Evolutionary conservation across 495 filamentous ascomycete species (phyloP).

Genomic region (Neurospora pannonica): DNA sequence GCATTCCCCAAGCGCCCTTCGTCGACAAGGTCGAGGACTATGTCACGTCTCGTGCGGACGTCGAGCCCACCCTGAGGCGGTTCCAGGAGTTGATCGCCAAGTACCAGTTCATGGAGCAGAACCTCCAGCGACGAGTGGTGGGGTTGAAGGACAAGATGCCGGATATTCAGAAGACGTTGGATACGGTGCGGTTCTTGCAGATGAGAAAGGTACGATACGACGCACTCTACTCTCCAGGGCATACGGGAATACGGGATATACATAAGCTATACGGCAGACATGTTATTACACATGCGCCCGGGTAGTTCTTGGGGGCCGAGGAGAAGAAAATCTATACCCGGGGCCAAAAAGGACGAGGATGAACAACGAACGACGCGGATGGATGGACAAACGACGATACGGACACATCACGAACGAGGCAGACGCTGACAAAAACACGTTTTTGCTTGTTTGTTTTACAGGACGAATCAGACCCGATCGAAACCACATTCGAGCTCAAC

Average conservation of each 20-base stretch:
- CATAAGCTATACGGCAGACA: background rate
- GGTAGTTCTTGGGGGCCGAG: background rate
- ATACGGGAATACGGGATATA: background rate
- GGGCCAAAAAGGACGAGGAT: background rate
- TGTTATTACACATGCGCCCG: background rate
- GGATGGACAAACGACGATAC: background rate
- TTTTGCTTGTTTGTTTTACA: slow-evolving; percentile 1
- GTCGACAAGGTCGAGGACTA: slow-evolving; percentile 96
- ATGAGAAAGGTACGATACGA: slow-evolving; percentile 46
- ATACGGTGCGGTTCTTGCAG: slow-evolving; percentile 80
- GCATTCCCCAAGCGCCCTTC: slow-evolving; percentile 91
- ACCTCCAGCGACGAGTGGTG: slow-evolving; percentile 70
- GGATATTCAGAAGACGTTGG: slow-evolving; percentile 94
- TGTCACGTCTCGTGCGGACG: slow-evolving; percentile 74
- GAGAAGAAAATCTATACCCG: background rate
- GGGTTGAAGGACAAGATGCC: slow-evolving; percentile 92
- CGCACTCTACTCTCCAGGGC: background rate
- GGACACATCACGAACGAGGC: background rate
- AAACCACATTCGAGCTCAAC: slow-evolving; percentile 92
- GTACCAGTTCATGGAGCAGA: slow-evolving; percentile 99
- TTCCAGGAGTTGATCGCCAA: slow-evolving; percentile 99
- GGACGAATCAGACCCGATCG: slow-evolving; percentile 53
- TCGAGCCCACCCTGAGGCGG: slow-evolving; percentile 78
- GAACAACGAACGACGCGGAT: background rate
- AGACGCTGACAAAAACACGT: background rate